Percentiles rank a stretch among this genome's conserved stretches.
phyloP scores from a whole-genome alignment of 1,284 basidiomycete genomes.

The Violaceomyces palustris region DNA sequence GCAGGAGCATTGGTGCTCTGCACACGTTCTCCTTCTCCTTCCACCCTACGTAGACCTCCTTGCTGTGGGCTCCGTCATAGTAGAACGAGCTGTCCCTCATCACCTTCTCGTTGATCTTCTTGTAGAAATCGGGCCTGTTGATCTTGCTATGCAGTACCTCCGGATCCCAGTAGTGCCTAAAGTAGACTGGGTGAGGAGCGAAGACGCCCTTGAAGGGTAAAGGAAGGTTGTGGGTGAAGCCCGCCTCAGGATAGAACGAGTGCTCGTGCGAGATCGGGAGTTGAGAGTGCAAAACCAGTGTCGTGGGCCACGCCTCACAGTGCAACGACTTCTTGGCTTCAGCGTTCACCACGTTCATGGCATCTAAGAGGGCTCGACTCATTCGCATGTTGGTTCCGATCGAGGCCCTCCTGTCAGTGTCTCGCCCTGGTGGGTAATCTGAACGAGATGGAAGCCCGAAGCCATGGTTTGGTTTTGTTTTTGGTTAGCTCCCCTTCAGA shows the following conservation, averaged over 20 bases:
- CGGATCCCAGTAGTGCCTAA: constrained; percentile 50
- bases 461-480: no score
- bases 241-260: constrained; percentile 50
- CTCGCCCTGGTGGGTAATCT: constrained; percentile 45
- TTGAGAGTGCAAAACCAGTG: constrained; percentile 51
- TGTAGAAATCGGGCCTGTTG: constrained; percentile 51
- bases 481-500: background rate
- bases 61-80: constrained; percentile 49
- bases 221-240: constrained; percentile 50
- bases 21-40: constrained; percentile 49
- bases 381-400: constrained; percentile 53
- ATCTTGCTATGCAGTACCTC: constrained; percentile 47
- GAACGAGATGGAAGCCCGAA: no score
- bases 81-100: constrained; percentile 51
- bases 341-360: constrained; percentile 52
- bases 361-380: constrained; percentile 48
- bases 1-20: constrained; percentile 47
- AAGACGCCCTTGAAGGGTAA: constrained; percentile 52
- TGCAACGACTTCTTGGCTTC: constrained; percentile 52
- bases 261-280: constrained; percentile 46
- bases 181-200: constrained; percentile 52
- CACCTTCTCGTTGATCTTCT: constrained; percentile 51
- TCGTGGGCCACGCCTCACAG: constrained; percentile 52
- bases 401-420: constrained; percentile 48
- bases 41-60: constrained; percentile 51